Conservation (phyloP, 2,329 filamentous ascomycete genomes). For the Apiospora hydei region DNA sequence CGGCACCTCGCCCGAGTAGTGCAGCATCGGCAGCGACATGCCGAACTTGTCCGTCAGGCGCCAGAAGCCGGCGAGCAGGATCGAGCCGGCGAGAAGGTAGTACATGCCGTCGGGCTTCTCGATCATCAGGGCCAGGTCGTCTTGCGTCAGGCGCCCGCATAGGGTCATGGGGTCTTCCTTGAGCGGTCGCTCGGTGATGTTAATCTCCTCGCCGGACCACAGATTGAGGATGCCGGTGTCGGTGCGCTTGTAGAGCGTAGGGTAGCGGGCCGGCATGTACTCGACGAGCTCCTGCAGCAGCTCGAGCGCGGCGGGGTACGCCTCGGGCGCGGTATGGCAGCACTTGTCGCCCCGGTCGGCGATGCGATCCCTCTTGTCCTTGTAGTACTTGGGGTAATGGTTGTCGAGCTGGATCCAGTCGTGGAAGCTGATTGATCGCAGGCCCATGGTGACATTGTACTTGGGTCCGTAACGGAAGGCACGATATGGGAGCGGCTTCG, state of each 20-base stretch:
- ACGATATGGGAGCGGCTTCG: constrained; percentile 78
- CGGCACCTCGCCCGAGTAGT: constrained; percentile 75
- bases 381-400: constrained; percentile 76
- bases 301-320: constrained; percentile 76
- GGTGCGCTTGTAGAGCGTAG: constrained; percentile 71
- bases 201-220: constrained; percentile 74
- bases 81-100: constrained; percentile 78
- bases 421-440: constrained; percentile 72
- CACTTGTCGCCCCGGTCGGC: constrained; percentile 71
- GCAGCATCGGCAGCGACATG: constrained; percentile 81
- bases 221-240: constrained; percentile 72
- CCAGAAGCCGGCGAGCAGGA: constrained; percentile 86
- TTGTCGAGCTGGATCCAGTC: constrained; percentile 90
- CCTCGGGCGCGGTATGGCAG: constrained; percentile 72
- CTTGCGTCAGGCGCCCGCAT: constrained; percentile 76
- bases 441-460: constrained; percentile 79
- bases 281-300: constrained; percentile 74
- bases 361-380: constrained; percentile 74
- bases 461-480: constrained; percentile 81
- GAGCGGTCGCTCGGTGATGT: constrained; percentile 69
- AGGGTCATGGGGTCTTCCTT: constrained; percentile 81
- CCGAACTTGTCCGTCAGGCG: constrained; percentile 80
- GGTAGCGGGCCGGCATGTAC: constrained; percentile 80
- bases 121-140: constrained; percentile 86
- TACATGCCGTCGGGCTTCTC: constrained; percentile 79